Evolutionary conservation across 129 eudicot species (phyloP).

Genomic region (Centaurea solstitialis): DNA sequence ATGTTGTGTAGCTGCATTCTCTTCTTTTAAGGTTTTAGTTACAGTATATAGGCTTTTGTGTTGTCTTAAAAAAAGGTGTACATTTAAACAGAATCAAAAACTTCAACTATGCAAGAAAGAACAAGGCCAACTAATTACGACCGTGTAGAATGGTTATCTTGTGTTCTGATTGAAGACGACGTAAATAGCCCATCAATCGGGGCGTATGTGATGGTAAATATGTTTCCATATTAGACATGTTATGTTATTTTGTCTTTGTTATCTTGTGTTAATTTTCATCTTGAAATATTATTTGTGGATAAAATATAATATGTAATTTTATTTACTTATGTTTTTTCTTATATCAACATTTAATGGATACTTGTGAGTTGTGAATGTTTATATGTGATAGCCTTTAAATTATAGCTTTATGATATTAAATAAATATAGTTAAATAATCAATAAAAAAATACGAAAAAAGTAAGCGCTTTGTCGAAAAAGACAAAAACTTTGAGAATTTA

Average conservation of each 20-base stretch:
- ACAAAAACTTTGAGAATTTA: too few relatives aligned
- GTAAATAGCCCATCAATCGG: not conserved
- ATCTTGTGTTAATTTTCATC: not conserved
- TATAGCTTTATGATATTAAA: not conserved
- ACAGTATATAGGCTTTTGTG: not conserved
- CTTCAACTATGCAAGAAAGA: not conserved
- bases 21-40: constrained; percentile 1
- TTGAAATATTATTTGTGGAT: not conserved
- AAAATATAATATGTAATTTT: not conserved
- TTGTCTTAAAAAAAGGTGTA: not conserved
- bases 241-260: not conserved
- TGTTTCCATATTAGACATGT: not conserved
- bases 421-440: too few relatives aligned
- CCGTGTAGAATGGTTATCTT: not conserved
- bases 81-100: not conserved
- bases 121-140: not conserved
- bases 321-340: not conserved
- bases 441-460: too few relatives aligned
- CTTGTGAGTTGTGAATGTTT: not conserved
- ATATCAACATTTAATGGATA: not conserved
- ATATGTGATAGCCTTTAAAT: not conserved
- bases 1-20: constrained; percentile 10
- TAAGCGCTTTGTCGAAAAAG: too few relatives aligned
- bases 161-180: not conserved
- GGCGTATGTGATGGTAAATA: not conserved